Evolutionary conservation across 2,329 filamentous ascomycete genomes (phyloP), one percentile per base, ranked within the genome.

Genomic region (Myriangium duriaei): DNA sequence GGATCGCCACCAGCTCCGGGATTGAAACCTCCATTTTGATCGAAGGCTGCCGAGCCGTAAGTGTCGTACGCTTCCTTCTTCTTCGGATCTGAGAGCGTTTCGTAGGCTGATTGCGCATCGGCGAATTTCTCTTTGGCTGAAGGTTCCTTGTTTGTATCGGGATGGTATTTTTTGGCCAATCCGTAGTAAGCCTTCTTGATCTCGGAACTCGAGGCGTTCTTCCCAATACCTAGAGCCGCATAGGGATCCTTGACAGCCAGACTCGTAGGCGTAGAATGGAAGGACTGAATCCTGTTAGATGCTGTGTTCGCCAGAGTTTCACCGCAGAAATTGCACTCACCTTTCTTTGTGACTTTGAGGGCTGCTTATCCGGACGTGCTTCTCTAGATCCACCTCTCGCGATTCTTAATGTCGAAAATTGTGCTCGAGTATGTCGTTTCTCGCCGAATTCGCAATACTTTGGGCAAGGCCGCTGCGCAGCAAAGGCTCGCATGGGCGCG

Each of bases 111-210:
- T 60, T 98, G 91, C 39, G 92, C 84, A 50, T 95, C 88, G 46
- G 79, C 74, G 53, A 98, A 98, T 52, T 82, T 88, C 51, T 96
- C 91, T 58, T 96, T 96, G 24, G 91, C 87, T n/a, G 68, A 72
- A 2, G 83, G 60, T 50, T 96, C 91, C 60, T 96, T 96, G 69
- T 96, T 98, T 24, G 91, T 96, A 58, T 98, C 91, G 6, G 91
- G 91, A 53, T 98, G 91, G 57, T 76, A 98, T 56, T 96, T 98
- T 63, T 98, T 98, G 13, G 91, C 91, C 42, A 96, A 69, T 35
- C 87, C 84, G 57, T 98, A 98, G 67, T 98, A 98, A 3, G 91
- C 87, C 60, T 95, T 96, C 59, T 98, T 98, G 58, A 98, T 96
- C 24, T 96, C 88, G 42, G 76, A 68, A 3, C 85, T 66, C 1